These are phyloP conservation scores for Linum lewisii DNA, from an alignment of 345 rosid species.

Conservation along the genomic window DNA sequence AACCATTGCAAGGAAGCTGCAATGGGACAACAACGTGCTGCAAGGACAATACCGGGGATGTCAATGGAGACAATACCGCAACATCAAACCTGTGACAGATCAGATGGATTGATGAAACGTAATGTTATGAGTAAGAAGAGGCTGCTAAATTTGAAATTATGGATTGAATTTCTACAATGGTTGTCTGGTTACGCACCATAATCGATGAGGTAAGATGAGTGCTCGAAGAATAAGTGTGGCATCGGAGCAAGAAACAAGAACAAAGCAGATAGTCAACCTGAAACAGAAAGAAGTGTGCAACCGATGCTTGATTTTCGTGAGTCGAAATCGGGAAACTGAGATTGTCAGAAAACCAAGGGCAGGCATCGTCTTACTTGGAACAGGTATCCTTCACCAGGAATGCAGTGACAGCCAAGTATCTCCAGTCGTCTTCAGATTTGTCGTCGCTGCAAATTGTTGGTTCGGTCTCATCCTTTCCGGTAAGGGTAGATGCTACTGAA, in stretches of 20 bases:
- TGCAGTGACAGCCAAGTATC: constrained; percentile 88
- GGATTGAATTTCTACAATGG: too few species aligned
- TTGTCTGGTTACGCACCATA: constrained; percentile 51
- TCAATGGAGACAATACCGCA: constrained; percentile 50
- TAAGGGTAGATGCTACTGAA: constrained; percentile 15
- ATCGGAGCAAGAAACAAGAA: constrained; percentile 83
- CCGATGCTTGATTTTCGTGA: not conserved
- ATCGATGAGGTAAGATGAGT: constrained; percentile 66
- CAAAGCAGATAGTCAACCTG: constrained; percentile 84
- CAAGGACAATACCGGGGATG: constrained; percentile 70
- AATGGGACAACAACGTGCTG: constrained; percentile 54
- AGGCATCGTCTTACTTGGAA: constrained; percentile 46
- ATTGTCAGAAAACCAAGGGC: constrained; percentile 1
- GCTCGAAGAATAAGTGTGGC: constrained; percentile 80
- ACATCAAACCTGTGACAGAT: constrained; percentile 79
- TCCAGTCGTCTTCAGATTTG: constrained; percentile 79
- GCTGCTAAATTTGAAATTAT: not conserved
- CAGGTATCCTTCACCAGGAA: constrained; percentile 68
- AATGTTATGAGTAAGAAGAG: not conserved
- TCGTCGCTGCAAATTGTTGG: constrained; percentile 25
- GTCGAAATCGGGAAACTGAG: not conserved
- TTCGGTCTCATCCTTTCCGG: constrained; percentile 14
- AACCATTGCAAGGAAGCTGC: constrained; percentile 40
- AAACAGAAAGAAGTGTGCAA: constrained; percentile 14
- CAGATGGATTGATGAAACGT: constrained; percentile 4